Conservation (phyloP, 768 basidiomycete genomes). For the Crepidotus variabilis region DNA sequence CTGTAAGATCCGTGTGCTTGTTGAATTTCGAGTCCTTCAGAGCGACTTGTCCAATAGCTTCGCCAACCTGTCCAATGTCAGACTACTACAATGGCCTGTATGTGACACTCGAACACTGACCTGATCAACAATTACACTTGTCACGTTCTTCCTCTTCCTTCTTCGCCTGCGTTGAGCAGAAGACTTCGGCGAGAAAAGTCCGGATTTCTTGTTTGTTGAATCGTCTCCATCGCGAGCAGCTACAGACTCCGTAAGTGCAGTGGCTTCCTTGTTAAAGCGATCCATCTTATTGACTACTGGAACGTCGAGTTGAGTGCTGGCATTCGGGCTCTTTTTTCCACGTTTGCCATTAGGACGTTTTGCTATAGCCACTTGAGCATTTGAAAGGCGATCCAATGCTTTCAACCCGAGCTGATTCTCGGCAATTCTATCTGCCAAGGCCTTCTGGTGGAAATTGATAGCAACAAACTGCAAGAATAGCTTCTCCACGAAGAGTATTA, state of each 20-base stretch:
- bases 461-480: slow-evolving; percentile 72
- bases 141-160: slow-evolving; percentile 47
- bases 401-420: slow-evolving; percentile 70
- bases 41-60: slow-evolving; percentile 67
- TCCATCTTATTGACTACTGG: not conserved
- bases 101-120: slow-evolving; percentile 23
- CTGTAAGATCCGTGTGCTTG: slow-evolving; percentile 48
- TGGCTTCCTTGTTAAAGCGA: not conserved
- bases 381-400: slow-evolving; percentile 69
- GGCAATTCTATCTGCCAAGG: slow-evolving; percentile 66
- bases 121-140: slow-evolving; percentile 70
- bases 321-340: slow-evolving; percentile 33
- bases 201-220: slow-evolving; percentile 1
- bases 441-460: slow-evolving; percentile 76
- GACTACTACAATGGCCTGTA: not conserved
- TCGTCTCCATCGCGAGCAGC: not conserved
- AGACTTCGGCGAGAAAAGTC: slow-evolving; percentile 4
- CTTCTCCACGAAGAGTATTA: slow-evolving; percentile 42
- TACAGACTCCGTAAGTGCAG: not conserved
- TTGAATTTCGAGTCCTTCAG: slow-evolving; percentile 63
- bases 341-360: slow-evolving; percentile 32
- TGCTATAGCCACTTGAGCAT: slow-evolving; percentile 45
- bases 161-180: slow-evolving; percentile 20
- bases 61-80: slow-evolving; percentile 37
- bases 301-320: not conserved